phyloP scores from a whole-genome alignment of 139 green algal species.

The Pycnococcus provasolii region DNA sequence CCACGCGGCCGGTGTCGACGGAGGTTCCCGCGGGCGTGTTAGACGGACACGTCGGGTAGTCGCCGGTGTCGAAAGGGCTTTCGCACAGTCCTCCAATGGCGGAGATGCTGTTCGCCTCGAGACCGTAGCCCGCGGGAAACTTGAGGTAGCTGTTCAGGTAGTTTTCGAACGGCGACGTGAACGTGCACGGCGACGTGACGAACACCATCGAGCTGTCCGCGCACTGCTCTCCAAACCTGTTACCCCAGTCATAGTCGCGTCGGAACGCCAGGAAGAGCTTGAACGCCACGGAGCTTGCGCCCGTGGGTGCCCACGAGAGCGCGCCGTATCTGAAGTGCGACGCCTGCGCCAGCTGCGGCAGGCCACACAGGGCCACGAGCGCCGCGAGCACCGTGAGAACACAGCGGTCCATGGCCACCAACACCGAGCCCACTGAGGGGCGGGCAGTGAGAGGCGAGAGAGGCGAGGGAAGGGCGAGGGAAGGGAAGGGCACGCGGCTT shows the following conservation, averaged over 20 bases:
- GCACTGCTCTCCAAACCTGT: constrained; percentile 15
- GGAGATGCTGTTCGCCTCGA: constrained; percentile 3
- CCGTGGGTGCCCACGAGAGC: constrained; percentile 10
- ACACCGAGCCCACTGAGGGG: too few relatives aligned
- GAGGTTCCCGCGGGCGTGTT: constrained; percentile 1
- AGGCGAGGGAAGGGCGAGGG: too few relatives aligned
- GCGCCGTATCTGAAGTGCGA: constrained; percentile 25
- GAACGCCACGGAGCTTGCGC: constrained; percentile 13
- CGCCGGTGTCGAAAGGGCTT: constrained; percentile 17
- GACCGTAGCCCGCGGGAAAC: neutral
- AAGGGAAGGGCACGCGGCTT: too few relatives aligned
- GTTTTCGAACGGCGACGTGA: neutral
- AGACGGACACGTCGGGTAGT: constrained; percentile 11
- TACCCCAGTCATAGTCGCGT: constrained; percentile 22
- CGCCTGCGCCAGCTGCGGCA: neutral
- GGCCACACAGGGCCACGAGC: too few relatives aligned
- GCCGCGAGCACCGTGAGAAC: too few relatives aligned
- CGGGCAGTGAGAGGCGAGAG: too few relatives aligned
- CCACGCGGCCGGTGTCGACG: neutral
- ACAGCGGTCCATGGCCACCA: too few relatives aligned
- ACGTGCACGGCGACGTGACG: neutral
- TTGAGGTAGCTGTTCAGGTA: neutral
- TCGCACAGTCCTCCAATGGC: constrained; percentile 2
- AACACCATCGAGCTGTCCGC: neutral
- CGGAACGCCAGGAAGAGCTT: constrained; percentile 10